A percentile compares a stretch with the other conserved stretches of the same genome.
phyloP scores from a whole-genome alignment of 306 rosid species.

The Ziziphus jujuba region DNA sequence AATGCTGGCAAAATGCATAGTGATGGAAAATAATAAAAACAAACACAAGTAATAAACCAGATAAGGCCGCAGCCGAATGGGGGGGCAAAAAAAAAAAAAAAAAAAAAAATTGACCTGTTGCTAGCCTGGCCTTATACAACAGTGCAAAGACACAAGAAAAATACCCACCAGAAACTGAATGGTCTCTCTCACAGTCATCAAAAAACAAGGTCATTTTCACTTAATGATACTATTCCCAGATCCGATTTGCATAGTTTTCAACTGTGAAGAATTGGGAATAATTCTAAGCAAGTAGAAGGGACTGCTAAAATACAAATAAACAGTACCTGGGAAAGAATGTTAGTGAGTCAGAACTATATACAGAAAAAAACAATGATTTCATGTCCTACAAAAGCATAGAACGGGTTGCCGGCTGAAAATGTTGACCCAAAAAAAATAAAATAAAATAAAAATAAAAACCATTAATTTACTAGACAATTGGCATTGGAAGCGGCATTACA shows the following conservation, averaged over 20 bases:
- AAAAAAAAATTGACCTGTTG: conserved; percentile 24
- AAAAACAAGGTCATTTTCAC: conserved; percentile 26
- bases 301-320: conserved; percentile 34
- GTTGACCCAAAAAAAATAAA: no score
- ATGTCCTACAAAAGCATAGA: conserved; percentile 25
- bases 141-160: conserved; percentile 30
- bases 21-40: neutral
- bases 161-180: conserved; percentile 10
- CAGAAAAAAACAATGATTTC: conserved; percentile 20
- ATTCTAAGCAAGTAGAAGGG: conserved; percentile 29
- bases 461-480: conserved; percentile 14
- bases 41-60: neutral
- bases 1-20: neutral
- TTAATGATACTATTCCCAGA: neutral
- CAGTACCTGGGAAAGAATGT: conserved; percentile 2
- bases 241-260: conserved; percentile 20
- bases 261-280: conserved; percentile 21
- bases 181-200: conserved; percentile 18
- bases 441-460: neutral
- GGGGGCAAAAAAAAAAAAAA: no score
- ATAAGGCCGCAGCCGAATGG: conserved; percentile 4
- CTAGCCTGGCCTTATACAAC: conserved; percentile 23
- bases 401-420: conserved; percentile 20
- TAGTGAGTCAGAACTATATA: conserved; percentile 15
- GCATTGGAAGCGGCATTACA: conserved; percentile 27